These are phyloP conservation scores for Thielaviopsis punctulata DNA, from an alignment of 2,329 filamentous ascomycete species.

Conservation along the genomic window DNA sequence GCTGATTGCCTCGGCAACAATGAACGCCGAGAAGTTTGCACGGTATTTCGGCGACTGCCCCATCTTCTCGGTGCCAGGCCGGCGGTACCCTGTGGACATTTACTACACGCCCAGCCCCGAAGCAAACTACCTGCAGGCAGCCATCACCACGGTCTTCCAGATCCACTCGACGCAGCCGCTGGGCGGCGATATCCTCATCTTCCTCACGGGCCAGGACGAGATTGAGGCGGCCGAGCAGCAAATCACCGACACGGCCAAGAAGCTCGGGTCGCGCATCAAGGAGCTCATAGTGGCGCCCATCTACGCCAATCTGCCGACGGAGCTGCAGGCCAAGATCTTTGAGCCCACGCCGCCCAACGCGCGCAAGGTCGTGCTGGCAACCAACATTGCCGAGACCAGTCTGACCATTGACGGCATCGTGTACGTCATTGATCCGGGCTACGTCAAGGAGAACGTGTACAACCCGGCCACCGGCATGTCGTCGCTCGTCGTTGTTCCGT, in stretches of 20 bases:
- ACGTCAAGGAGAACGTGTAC: conserved; percentile 89
- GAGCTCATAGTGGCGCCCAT: conserved; percentile 87
- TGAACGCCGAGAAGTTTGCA: conserved; percentile 85
- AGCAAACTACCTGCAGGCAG: conserved; percentile 81
- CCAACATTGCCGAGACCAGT: conserved; percentile 93
- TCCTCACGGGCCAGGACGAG: conserved; percentile 89
- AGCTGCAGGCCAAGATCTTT: conserved; percentile 85
- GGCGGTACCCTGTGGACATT: conserved; percentile 76
- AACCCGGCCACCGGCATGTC: conserved; percentile 88
- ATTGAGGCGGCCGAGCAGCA: conserved; percentile 79
- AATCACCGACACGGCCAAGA: conserved; percentile 69
- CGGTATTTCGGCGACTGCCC: conserved; percentile 83
- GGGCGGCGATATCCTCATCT: conserved; percentile 80
- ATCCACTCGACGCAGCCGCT: conserved; percentile 70
- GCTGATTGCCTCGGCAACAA: conserved; percentile 83
- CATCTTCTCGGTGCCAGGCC: conserved; percentile 86
- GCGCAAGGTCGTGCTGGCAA: conserved; percentile 82
- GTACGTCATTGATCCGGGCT: conserved; percentile 89
- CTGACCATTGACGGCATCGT: conserved; percentile 92
- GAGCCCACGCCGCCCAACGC: conserved; percentile 74
- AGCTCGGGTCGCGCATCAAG: conserved; percentile 66
- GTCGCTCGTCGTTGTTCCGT: conserved; percentile 76
- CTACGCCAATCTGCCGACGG: conserved; percentile 81
- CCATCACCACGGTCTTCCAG: conserved; percentile 85
- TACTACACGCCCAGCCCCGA: conserved; percentile 84